Conservation (phyloP, 306 rosid genomes). For the Begonia peltatifolia region DNA sequence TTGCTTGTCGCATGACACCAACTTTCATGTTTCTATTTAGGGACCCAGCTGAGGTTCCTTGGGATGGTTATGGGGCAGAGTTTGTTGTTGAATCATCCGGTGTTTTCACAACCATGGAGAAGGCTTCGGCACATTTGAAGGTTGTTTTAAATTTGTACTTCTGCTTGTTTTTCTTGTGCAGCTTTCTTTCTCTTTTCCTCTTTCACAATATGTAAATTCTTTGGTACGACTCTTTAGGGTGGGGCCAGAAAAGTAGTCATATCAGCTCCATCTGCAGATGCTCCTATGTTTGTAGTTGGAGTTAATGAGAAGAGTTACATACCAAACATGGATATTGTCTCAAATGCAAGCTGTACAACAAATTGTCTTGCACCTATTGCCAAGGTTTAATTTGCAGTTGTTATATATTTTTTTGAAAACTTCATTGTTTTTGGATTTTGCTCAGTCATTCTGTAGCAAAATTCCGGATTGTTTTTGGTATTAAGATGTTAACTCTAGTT, state of each 20-base stretch:
- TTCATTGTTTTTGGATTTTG: too few relatives aligned
- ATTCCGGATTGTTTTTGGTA: too few relatives aligned
- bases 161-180: background rate
- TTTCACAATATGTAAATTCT: background rate
- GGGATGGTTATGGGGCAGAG: slow-evolving; percentile 84
- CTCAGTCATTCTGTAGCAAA: too few relatives aligned
- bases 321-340: slow-evolving; percentile 76
- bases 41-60: slow-evolving; percentile 81
- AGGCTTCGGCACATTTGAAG: slow-evolving; percentile 76
- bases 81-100: slow-evolving; percentile 92
- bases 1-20: background rate
- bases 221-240: slow-evolving; percentile 36
- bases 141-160: slow-evolving; percentile 17
- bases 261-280: slow-evolving; percentile 98
- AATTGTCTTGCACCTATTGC: slow-evolving; percentile 99
- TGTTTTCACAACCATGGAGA: slow-evolving; percentile 63
- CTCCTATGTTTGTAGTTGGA: slow-evolving; percentile 97
- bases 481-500: background rate
- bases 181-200: background rate
- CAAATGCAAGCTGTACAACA: slow-evolving; percentile 98
- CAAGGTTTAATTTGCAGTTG: slow-evolving; percentile 32
- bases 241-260: slow-evolving; percentile 96
- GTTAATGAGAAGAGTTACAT: slow-evolving; percentile 75
- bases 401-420: too few relatives aligned
- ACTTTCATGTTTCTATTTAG: slow-evolving; percentile 16